Conservation (phyloP, 1,139 yeast genomes). For the Suhomyces atakaporum region DNA sequence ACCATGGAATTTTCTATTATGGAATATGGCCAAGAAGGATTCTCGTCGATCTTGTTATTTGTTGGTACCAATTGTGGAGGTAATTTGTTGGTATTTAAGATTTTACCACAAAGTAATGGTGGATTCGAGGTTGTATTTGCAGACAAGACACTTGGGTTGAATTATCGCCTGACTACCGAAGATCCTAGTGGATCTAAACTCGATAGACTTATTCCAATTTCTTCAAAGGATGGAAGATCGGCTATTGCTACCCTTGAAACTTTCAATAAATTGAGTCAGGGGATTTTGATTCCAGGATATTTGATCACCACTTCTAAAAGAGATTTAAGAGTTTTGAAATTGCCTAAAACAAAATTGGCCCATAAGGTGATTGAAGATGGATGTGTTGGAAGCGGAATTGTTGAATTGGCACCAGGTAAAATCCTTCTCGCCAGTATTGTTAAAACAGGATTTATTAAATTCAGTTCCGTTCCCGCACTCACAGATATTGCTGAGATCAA, state of each 20-base stretch:
- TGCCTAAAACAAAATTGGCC: conserved; percentile 61
- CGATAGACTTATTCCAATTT: conserved; percentile 58
- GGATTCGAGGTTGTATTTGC: conserved; percentile 64
- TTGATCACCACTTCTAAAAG: conserved; percentile 57
- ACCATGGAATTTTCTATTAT: conserved; percentile 70
- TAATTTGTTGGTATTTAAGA: conserved; percentile 61
- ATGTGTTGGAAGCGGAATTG: conserved; percentile 49
- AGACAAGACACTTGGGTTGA: conserved; percentile 47
- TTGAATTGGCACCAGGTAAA: conserved; percentile 34
- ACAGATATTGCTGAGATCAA: conserved; percentile 40
- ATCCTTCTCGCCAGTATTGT: conserved; percentile 39
- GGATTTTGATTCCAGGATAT: conserved; percentile 63
- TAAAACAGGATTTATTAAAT: conserved; percentile 41
- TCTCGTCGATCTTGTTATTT: conserved; percentile 68
- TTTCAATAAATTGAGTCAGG: conserved; percentile 64
- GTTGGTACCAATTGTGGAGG: conserved; percentile 85
- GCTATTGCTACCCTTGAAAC: conserved; percentile 63
- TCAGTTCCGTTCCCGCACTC: conserved; percentile 42
- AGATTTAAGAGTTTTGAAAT: conserved; percentile 65
- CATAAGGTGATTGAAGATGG: conserved; percentile 69
- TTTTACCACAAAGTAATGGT: conserved; percentile 69
- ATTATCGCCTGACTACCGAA: conserved; percentile 34
- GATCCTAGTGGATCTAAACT: conserved; percentile 54
- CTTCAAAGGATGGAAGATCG: conserved; percentile 58
- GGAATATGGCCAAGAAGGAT: conserved; percentile 66